phyloP scores from a whole-genome alignment of 257 asterid genomes.

The Voacanga thouarsii region DNA sequence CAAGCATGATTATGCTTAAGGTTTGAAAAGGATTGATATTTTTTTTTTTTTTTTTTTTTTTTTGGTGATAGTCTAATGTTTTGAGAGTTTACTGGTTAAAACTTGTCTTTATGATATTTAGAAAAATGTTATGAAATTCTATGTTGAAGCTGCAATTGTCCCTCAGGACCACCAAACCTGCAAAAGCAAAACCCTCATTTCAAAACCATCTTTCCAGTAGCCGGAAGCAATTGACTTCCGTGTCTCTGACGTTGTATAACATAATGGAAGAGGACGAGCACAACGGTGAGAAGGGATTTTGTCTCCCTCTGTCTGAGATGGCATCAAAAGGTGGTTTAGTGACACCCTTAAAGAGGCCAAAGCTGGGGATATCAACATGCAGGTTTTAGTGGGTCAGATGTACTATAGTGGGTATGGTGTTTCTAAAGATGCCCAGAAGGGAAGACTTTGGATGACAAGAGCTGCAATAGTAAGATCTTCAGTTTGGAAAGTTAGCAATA shows the following conservation, averaged over 20 bases:
- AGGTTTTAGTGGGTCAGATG: constrained; percentile 77
- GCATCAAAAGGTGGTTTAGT: constrained; percentile 62
- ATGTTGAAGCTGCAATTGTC: too few relatives aligned
- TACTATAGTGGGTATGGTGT: constrained; percentile 63
- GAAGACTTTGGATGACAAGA: constrained; percentile 54
- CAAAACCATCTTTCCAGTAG: constrained; percentile 1
- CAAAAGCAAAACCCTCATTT: constrained; percentile 11
- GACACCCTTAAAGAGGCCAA: constrained; percentile 77
- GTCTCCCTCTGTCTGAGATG: constrained; percentile 54
- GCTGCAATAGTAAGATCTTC: constrained; percentile 70
- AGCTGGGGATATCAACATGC: constrained; percentile 71
- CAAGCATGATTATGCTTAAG: too few relatives aligned
- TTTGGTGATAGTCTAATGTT: too few relatives aligned
- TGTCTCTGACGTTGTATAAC: constrained; percentile 15
- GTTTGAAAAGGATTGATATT: too few relatives aligned
- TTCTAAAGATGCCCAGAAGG: constrained; percentile 55
- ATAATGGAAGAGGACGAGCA: constrained; percentile 29
- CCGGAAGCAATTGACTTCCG: constrained; percentile 15
- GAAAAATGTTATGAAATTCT: too few relatives aligned
- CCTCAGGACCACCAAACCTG: constrained; percentile 21
- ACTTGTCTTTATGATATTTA: too few relatives aligned
- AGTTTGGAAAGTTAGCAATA: constrained; percentile 63
- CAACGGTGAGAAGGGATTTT: constrained; percentile 16
- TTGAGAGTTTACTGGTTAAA: too few relatives aligned
- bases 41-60: too few relatives aligned